phyloP scores from a whole-genome alignment of 352 stramenopile species.

The Peronospora belbahrii region DNA sequence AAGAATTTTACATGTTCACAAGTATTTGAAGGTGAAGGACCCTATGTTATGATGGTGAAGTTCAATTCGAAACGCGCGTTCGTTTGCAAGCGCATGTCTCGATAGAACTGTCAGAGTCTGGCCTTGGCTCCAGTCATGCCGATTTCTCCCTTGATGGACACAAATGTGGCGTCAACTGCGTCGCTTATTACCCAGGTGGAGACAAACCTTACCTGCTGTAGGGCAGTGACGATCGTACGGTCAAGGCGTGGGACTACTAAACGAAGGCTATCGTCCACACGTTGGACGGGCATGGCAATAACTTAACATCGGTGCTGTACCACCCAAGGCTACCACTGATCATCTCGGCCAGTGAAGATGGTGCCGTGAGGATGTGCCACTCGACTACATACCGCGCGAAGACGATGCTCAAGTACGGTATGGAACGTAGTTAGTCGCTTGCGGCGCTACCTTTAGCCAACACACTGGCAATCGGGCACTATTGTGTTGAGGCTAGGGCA shows the following conservation, averaged over 20 bases:
- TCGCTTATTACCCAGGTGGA: conserved; percentile 98
- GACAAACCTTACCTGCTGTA: conserved; percentile 99
- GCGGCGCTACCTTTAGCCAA: conserved; percentile 77
- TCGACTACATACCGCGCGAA: conserved; percentile 93
- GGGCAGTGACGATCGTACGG: conserved; percentile 93
- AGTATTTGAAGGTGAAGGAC: conserved; percentile 89
- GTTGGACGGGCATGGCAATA: conserved; percentile 98
- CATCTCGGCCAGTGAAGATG: conserved; percentile 95
- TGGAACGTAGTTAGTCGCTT: conserved; percentile 97
- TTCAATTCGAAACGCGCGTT: conserved; percentile 99
- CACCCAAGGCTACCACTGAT: conserved; percentile 98
- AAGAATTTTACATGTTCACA: conserved; percentile 75
- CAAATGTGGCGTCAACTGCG: conserved; percentile 96
- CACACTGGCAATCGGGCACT: conserved; percentile 92
- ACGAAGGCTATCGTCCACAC: conserved; percentile 99
- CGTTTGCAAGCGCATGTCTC: conserved; percentile 95
- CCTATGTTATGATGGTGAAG: conserved; percentile 99
- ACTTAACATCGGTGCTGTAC: conserved; percentile 96
- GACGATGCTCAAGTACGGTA: conserved; percentile 99
- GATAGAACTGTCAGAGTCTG: conserved; percentile 96
- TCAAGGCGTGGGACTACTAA: conserved; percentile 99
- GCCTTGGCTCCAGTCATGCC: conserved; percentile 86
- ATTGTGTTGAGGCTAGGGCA: too few species aligned
- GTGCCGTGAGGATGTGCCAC: conserved; percentile 91
- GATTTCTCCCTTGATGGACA: conserved; percentile 92